A percentile compares a stretch with the other conserved stretches of the same genome.
Conservation (phyloP, 2,329 filamentous ascomycete species). For the Teratosphaeria epicoccoides region DNA sequence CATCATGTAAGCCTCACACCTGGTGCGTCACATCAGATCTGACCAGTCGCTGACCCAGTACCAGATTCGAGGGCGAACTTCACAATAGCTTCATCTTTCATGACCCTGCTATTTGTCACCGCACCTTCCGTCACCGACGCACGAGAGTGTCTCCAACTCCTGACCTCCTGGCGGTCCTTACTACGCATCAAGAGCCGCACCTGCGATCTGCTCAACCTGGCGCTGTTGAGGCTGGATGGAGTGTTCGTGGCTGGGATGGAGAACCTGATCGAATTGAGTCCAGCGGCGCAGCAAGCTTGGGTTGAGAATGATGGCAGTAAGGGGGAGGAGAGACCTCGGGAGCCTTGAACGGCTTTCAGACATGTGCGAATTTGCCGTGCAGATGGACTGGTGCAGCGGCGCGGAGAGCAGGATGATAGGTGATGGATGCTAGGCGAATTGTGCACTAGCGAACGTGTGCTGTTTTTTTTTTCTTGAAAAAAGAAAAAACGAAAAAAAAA, state of each 20-base stretch:
- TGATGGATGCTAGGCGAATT: too few relatives aligned
- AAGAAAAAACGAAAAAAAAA: too few relatives aligned
- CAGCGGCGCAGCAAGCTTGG: conserved; percentile 21
- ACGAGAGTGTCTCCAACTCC: conserved; percentile 21
- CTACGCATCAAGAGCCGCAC: conserved; percentile 24
- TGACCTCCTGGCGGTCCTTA: conserved; percentile 22
- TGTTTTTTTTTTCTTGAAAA: too few relatives aligned
- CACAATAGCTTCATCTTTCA: conserved; percentile 25
- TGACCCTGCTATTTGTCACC: conserved; percentile 25
- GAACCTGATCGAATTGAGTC: conserved; percentile 21
- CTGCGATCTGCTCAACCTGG: conserved; percentile 26
- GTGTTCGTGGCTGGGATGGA: conserved; percentile 23
- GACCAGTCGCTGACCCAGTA: background rate
- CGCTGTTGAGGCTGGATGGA: conserved; percentile 22
- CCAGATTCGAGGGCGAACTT: conserved; percentile 26
- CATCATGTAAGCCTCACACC: conserved; percentile 22
- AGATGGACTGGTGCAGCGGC: too few relatives aligned
- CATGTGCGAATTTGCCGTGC: too few relatives aligned
- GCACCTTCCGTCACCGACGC: conserved; percentile 20
- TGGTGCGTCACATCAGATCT: background rate
- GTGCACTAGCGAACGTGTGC: too few relatives aligned
- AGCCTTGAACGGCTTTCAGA: too few relatives aligned
- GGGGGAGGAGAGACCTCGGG: background rate
- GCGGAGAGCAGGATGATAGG: too few relatives aligned
- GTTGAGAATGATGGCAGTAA: conserved; percentile 8